These are phyloP conservation scores for Pseudogymnoascus sp. DNA, from an alignment of 2,329 filamentous ascomycete species.

Conservation along the genomic window DNA sequence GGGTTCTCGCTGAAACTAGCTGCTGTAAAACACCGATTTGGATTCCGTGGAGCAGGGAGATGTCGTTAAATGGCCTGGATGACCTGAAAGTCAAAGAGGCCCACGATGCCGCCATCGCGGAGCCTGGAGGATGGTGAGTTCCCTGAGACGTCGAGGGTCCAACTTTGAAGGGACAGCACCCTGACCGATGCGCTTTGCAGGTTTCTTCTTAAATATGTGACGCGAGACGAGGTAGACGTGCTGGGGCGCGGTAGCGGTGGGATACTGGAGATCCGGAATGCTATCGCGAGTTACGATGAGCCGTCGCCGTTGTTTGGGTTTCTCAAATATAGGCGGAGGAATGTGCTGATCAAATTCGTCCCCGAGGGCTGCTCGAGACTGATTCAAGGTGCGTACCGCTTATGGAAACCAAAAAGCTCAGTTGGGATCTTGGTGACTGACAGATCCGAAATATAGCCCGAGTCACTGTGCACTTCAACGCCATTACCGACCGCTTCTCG, in stretches of 20 bases:
- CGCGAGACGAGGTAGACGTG: conserved; percentile 79
- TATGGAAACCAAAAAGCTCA: conserved; percentile 1
- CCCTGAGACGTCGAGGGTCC: conserved; percentile 10
- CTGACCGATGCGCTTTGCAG: conserved; percentile 39
- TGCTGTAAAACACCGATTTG: conserved; percentile 13
- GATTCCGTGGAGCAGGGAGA: conserved; percentile 34
- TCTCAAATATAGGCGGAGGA: conserved; percentile 79
- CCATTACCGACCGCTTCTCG: conserved; percentile 62
- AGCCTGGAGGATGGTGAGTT: conserved; percentile 82
- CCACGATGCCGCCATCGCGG: conserved; percentile 67
- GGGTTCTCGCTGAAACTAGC: conserved; percentile 6
- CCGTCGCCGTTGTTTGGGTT: conserved; percentile 86
- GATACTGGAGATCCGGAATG: conserved; percentile 71
- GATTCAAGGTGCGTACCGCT: conserved; percentile 65
- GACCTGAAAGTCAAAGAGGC: conserved; percentile 72
- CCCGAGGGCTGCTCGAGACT: conserved; percentile 85
- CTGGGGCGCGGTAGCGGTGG: conserved; percentile 71
- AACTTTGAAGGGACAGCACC: conserved; percentile 16
- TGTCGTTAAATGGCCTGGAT: conserved; percentile 97
- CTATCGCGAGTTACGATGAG: conserved; percentile 72
- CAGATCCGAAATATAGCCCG: conserved; percentile 53
- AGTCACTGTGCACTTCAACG: conserved; percentile 64
- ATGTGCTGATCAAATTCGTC: conserved; percentile 85
- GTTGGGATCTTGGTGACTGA: conserved; percentile 19
- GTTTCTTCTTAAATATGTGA: conserved; percentile 89